Base-by-base conservation (phyloP, 768 basidiomycete genomes). In the Hysterangium stoloniferum region DNA sequence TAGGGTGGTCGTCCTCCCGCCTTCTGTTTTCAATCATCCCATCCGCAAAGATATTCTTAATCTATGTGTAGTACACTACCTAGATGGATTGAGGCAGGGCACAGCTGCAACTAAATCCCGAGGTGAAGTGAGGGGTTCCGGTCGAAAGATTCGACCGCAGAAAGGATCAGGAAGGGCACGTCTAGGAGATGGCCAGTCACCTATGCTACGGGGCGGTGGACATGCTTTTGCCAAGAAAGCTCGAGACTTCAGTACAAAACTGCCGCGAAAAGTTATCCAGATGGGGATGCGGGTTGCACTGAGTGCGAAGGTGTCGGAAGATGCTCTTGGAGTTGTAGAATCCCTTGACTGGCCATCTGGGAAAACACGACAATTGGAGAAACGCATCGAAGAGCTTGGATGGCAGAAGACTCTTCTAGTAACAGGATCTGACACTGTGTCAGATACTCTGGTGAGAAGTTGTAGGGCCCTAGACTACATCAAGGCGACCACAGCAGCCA, bases 261-360 rank as follows among this genome's bases (percentile, higher is more conserved):
- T 99, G 32, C 87, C 89, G n/a, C 78, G 89, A 56, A 97, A 97
- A 68, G 86, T 96, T 57, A 76, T 91, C 35, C 74, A 88, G 59
- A 86, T 97, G 81, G 95, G 94, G 8, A 83, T 97, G 80, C 78
- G 88, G 19, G 84, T 93, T 45, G 93, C 90, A 2, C 66, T 98
- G 38, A 91, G 89, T 57, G 75, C 80, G 36, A 91, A 92, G 65
- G 71, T 95, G 61, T 76, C 77, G 58, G 84, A 90, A 54, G 76
- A 78, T 35, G 67, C 76, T 36, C 69, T 99, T 12, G 82, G 86
- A 42, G 74, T 97, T 47, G 84, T 95, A 59, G 74, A 78, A 51
- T 75, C 72, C 55, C 66, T 89, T 56, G 76, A 76, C 45, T 87
- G 85, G 87, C 82, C 77, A 7, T 78, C 69, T 48, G 76, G 68